Percentiles rank a stretch among this genome's conserved stretches.
phyloP scores from a whole-genome alignment of 83 land plant genomes.

The Thuja plicata region DNA sequence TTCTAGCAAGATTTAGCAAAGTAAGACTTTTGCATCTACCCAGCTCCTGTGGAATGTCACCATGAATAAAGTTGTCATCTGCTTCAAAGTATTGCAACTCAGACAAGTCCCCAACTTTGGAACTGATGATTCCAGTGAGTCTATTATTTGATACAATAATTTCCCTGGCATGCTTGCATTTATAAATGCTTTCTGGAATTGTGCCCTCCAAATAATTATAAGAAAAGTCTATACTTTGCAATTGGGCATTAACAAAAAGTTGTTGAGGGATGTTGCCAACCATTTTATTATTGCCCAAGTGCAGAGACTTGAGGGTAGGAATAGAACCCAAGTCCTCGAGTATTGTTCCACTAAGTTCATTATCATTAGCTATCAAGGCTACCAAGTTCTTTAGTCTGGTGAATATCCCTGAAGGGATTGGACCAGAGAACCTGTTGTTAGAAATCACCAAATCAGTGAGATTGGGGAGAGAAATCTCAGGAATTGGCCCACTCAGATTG shows the following conservation, averaged over 20 bases:
- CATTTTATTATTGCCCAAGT: slow-evolving; percentile 1
- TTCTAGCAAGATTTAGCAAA: background rate
- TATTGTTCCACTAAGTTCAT: slow-evolving; percentile 1
- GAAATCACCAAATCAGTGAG: background rate
- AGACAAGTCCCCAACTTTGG: background rate
- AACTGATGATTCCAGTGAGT: background rate
- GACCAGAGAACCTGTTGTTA: background rate
- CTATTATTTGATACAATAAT: background rate
- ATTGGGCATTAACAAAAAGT: background rate
- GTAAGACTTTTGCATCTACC: background rate
- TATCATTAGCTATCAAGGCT: background rate
- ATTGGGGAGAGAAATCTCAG: slow-evolving; percentile 11
- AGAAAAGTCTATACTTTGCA: background rate
- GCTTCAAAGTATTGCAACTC: background rate
- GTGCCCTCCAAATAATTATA: background rate
- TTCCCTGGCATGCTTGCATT: background rate
- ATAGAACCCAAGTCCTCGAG: background rate
- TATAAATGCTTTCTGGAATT: slow-evolving; percentile 1
- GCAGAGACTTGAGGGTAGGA: background rate
- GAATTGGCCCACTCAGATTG: slow-evolving; percentile 55
- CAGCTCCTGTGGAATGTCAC: background rate
- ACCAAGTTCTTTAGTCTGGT: background rate
- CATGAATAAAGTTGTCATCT: background rate
- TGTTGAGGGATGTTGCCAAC: background rate
- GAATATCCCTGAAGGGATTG: background rate